These are phyloP conservation scores for Cladosporium colombiae DNA, from an alignment of 2,329 filamentous ascomycete species.

Conservation along the genomic window DNA sequence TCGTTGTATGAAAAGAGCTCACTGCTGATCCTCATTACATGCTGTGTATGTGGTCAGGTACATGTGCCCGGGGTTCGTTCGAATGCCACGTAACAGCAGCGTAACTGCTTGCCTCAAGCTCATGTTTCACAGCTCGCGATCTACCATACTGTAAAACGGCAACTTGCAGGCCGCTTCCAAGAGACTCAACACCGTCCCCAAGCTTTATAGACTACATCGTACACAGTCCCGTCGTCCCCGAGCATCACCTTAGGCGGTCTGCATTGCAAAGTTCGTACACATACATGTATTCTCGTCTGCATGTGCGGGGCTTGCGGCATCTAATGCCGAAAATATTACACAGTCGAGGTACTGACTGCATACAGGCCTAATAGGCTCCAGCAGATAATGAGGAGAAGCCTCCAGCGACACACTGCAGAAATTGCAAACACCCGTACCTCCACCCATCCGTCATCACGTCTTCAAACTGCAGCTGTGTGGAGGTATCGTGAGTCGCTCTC, in stretches of 20 bases:
- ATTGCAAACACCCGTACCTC: background rate
- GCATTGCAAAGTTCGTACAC: background rate
- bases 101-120: background rate
- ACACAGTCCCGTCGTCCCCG: background rate
- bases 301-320: background rate
- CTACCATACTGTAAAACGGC: background rate
- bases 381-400: background rate
- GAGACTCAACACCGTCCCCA: background rate
- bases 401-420: background rate
- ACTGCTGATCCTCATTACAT: background rate
- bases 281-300: background rate
- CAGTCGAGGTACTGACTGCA: background rate
- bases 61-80: background rate
- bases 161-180: background rate
- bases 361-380: background rate
- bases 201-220: background rate
- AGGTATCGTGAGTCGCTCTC: conserved; percentile 22
- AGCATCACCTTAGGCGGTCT: background rate
- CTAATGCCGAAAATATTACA: background rate
- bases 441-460: background rate
- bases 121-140: background rate
- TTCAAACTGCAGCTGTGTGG: background rate
- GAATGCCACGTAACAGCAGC: background rate
- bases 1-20: background rate
- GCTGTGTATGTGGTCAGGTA: background rate